Conservation (phyloP, 495 filamentous ascomycete genomes). For the Hypoxylon crocopeplum region DNA sequence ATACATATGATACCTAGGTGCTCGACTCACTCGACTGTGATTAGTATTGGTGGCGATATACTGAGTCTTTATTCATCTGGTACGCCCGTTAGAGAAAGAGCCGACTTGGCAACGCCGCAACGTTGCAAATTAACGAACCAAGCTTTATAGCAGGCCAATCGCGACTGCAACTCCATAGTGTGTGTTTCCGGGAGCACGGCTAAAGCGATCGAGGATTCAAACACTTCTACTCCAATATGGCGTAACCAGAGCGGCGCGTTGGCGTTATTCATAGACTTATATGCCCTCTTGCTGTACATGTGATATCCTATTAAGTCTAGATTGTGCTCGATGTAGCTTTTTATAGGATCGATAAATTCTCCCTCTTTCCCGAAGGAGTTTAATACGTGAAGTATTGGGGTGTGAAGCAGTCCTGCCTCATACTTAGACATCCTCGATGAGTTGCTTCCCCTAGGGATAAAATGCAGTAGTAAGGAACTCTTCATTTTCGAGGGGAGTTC, state of each 20-base stretch:
- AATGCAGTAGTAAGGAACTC: too few relatives aligned
- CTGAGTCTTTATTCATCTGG: conserved; percentile 18
- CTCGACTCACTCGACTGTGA: neutral
- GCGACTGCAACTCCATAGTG: conserved; percentile 20
- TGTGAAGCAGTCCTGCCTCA: too few relatives aligned
- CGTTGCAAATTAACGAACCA: conserved; percentile 27
- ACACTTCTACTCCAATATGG: conserved; percentile 9
- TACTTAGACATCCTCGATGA: too few relatives aligned
- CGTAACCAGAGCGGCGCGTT: neutral
- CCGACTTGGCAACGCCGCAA: conserved; percentile 32
- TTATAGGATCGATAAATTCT: conserved; percentile 1
- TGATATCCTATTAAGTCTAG: neutral
- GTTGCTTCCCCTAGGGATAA: too few relatives aligned
- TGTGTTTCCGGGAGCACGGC: conserved; percentile 29
- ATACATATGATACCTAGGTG: conserved; percentile 29
- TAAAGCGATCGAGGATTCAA: conserved; percentile 14
- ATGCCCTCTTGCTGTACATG: conserved; percentile 1
- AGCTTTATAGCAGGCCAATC: conserved; percentile 32
- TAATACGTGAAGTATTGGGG: too few relatives aligned
- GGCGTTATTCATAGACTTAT: conserved; percentile 1
- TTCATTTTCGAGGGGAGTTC: too few relatives aligned
- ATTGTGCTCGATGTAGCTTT: neutral
- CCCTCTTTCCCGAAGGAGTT: conserved; percentile 14
- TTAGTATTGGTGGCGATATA: conserved; percentile 10
- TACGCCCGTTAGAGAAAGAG: conserved; percentile 11